Conservation (phyloP, 208 protist genomes). For the Trypanosoma avium region DNA sequence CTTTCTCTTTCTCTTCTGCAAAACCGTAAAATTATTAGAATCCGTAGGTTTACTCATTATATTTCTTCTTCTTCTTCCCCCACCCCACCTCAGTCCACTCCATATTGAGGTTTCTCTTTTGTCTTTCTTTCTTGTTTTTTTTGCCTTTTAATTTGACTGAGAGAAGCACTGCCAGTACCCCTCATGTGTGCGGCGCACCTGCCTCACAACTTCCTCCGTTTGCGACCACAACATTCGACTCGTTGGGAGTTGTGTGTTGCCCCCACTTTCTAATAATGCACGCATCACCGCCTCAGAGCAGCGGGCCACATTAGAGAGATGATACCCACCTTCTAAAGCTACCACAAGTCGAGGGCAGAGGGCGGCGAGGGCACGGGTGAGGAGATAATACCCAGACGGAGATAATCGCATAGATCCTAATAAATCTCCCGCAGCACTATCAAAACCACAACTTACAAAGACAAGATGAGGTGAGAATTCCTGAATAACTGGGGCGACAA, state of each 20-base stretch:
- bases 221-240: constrained; percentile 67
- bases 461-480: constrained; percentile 94
- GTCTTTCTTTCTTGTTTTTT: background rate
- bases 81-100: too few relatives aligned
- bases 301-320: constrained; percentile 76
- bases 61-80: too few relatives aligned
- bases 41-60: too few relatives aligned
- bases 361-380: constrained; percentile 59
- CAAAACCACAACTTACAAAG: constrained; percentile 95
- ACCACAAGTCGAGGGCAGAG: constrained; percentile 65
- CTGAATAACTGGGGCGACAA: constrained; percentile 88
- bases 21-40: too few relatives aligned
- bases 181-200: constrained; percentile 34
- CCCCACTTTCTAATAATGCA: constrained; percentile 55
- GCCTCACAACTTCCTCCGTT: constrained; percentile 32
- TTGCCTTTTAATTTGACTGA: background rate
- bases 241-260: constrained; percentile 29
- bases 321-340: constrained; percentile 91
- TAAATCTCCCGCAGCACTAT: constrained; percentile 93
- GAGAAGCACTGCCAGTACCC: constrained; percentile 39
- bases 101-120: too few relatives aligned
- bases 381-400: constrained; percentile 74
- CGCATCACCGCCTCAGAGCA: constrained; percentile 83
- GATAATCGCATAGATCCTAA: constrained; percentile 88
- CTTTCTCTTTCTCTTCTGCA: too few relatives aligned